These are phyloP conservation scores for Cephalotrichum gorgonifer DNA, from an alignment of 2,329 filamentous ascomycete genomes.

Conservation along the genomic window DNA sequence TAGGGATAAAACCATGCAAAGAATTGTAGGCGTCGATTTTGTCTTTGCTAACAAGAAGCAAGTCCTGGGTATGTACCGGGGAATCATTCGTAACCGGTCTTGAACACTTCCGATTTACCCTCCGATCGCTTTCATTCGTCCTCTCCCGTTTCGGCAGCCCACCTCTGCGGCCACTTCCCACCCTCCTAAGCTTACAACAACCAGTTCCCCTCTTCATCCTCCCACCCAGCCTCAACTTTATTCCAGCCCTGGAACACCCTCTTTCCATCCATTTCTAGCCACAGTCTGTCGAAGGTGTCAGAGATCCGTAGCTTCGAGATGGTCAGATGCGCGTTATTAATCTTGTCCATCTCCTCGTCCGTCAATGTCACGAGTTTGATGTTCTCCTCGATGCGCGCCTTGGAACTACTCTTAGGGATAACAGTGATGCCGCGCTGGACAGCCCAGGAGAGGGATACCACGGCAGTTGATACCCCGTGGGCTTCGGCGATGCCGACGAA, in stretches of 20 bases:
- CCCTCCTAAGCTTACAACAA: no score
- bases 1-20: no score
- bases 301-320: constrained; percentile 12
- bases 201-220: constrained; percentile 17
- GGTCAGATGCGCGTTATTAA: constrained; percentile 15
- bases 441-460: constrained; percentile 16
- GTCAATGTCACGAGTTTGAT: constrained; percentile 14
- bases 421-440: constrained; percentile 15
- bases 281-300: constrained; percentile 9
- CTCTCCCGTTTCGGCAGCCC: no score
- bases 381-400: constrained; percentile 14
- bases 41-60: no score
- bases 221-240: constrained; percentile 16
- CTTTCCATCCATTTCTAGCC: constrained; percentile 13
- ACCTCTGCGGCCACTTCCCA: no score
- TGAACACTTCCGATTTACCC: no score
- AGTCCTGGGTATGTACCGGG: no score
- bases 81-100: no score
- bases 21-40: no score
- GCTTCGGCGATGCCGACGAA: constrained; percentile 14
- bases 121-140: no score
- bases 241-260: constrained; percentile 13
- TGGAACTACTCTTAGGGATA: constrained; percentile 14
- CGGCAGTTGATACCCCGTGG: constrained; percentile 13
- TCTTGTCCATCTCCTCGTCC: constrained; percentile 14